phyloP scores from a whole-genome alignment of 1,284 basidiomycete species.

The Moesziomyces antarcticus region DNA sequence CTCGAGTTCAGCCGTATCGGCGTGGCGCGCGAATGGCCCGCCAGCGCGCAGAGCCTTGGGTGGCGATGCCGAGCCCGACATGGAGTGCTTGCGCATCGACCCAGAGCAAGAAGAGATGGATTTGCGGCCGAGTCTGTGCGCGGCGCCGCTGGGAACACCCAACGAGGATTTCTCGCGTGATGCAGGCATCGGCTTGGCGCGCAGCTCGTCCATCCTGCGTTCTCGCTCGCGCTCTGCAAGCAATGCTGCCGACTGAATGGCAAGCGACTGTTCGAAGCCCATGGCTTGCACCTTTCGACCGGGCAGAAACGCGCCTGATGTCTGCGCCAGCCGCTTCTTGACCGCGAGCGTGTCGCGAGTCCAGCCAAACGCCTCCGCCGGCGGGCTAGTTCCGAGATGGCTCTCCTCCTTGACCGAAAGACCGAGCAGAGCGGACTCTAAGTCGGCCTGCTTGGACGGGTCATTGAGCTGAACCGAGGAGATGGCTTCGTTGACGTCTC shows the following conservation, averaged over 20 bases:
- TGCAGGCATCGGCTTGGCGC: conserved; percentile 16
- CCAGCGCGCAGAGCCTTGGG: conserved; percentile 29
- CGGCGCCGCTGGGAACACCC: conserved; percentile 42
- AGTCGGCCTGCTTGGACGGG: conserved; percentile 31
- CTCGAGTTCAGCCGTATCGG: conserved; percentile 28
- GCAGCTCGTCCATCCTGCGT: conserved; percentile 25
- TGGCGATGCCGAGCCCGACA: conserved; percentile 31
- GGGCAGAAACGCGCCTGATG: conserved; percentile 30
- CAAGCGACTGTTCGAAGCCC: conserved; percentile 41
- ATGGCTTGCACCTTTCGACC: conserved; percentile 42
- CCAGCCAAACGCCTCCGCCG: conserved; percentile 37
- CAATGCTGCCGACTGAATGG: conserved; percentile 44
- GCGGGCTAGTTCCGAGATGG: conserved; percentile 21
- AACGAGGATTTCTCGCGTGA: conserved; percentile 29
- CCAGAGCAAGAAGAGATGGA: conserved; percentile 48
- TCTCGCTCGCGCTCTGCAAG: conserved; percentile 43
- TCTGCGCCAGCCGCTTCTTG: conserved; percentile 44
- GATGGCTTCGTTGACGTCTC: conserved; percentile 37
- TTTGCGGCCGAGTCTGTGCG: conserved; percentile 42
- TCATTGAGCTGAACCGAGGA: conserved; percentile 28
- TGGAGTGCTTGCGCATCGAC: conserved; percentile 37
- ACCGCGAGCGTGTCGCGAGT: conserved; percentile 39
- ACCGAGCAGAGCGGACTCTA: conserved; percentile 39
- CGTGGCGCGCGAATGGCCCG: conserved; percentile 35
- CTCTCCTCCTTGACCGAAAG: conserved; percentile 27